These are phyloP conservation scores for Colletotrichum melonis DNA, from an alignment of 2,329 filamentous ascomycete species.

Conservation along the genomic window DNA sequence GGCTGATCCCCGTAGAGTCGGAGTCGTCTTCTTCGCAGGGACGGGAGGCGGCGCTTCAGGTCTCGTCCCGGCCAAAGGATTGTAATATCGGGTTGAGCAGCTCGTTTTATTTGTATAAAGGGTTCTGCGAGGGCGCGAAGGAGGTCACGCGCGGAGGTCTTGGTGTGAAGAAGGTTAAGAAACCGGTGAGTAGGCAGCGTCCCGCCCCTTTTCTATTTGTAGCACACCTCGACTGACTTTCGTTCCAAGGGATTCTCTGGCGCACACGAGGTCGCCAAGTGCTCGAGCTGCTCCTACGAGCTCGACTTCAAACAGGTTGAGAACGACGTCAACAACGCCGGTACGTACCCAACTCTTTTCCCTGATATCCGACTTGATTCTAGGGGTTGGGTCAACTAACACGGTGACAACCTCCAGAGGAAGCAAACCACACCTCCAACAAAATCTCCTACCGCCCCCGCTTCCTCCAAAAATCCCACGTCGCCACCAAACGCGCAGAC, in stretches of 20 bases:
- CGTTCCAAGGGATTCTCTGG: conserved; percentile 53
- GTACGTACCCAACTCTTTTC: conserved; percentile 46
- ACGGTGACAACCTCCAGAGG: conserved; percentile 46
- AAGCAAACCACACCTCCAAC: conserved; percentile 58
- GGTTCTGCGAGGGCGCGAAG: conserved; percentile 66
- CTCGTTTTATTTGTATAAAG: conserved; percentile 64
- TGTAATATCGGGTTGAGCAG: conserved; percentile 57
- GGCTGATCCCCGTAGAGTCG: conserved; percentile 50
- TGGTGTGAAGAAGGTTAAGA: conserved; percentile 63
- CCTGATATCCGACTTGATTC: neutral
- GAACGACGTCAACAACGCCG: conserved; percentile 59
- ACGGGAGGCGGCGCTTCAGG: conserved; percentile 29
- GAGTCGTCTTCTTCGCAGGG: conserved; percentile 37
- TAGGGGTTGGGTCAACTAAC: neutral
- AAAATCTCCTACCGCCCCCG: conserved; percentile 63
- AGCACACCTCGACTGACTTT: neutral
- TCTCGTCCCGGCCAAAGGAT: conserved; percentile 42
- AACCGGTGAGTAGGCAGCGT: conserved; percentile 52
- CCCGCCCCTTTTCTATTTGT: neutral
- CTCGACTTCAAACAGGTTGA: conserved; percentile 65
- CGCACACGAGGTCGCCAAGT: conserved; percentile 59
- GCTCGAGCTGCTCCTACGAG: conserved; percentile 64
- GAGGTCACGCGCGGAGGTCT: conserved; percentile 59
- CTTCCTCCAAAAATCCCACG: conserved; percentile 67
- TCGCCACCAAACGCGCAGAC: conserved; percentile 60